phyloP scores from a whole-genome alignment of 2,329 filamentous ascomycete genomes.

The Botrytis tulipae region DNA sequence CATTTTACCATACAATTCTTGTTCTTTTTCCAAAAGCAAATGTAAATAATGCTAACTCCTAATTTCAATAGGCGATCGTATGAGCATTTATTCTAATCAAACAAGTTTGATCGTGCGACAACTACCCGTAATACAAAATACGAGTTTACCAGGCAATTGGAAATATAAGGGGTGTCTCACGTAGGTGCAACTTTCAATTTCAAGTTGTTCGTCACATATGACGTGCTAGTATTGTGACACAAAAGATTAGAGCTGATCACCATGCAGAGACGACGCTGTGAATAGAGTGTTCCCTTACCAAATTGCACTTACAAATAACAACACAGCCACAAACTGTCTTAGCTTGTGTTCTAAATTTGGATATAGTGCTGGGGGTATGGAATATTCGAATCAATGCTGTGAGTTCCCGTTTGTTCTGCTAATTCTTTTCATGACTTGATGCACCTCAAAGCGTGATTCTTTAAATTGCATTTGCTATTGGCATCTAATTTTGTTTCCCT shows the following conservation, averaged over 20 bases:
- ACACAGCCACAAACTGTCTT: conserved; percentile 30
- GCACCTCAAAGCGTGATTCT: too few relatives aligned
- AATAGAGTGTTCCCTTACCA: conserved; percentile 31
- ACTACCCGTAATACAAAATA: conserved; percentile 24
- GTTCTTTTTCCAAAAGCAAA: background rate
- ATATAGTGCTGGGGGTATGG: conserved; percentile 34
- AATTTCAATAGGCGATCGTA: conserved; percentile 24
- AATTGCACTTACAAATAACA: conserved; percentile 25
- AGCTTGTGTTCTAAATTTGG: conserved; percentile 32
- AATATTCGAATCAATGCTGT: conserved; percentile 34
- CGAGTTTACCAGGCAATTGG: conserved; percentile 29
- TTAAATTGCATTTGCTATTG: background rate
- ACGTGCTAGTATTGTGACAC: conserved; percentile 5
- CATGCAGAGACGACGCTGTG: conserved; percentile 21
- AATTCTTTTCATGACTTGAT: background rate
- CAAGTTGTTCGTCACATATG: background rate
- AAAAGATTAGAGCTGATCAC: conserved; percentile 1
- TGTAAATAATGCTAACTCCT: background rate
- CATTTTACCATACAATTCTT: background rate
- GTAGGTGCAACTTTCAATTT: conserved; percentile 18
- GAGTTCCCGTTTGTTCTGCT: conserved; percentile 3
- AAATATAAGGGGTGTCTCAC: conserved; percentile 36
- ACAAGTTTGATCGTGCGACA: conserved; percentile 24
- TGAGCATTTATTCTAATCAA: conserved; percentile 32
- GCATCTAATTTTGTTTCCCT: background rate